phyloP scores from a whole-genome alignment of 768 basidiomycete species.

The Baorangia bicolor region DNA sequence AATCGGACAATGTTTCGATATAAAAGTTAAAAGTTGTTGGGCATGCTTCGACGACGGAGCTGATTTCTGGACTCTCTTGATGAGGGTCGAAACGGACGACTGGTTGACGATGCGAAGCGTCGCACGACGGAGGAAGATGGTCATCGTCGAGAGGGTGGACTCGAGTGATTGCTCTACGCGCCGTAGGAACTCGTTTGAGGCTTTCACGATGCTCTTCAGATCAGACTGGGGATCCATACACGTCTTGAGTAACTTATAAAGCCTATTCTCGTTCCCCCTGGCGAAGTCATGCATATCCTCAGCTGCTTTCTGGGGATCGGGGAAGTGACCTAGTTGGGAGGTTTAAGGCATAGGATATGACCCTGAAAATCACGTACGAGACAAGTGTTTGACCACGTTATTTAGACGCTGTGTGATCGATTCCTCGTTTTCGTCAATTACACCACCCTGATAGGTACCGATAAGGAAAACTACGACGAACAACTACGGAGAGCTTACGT shows the following conservation, averaged over 20 bases:
- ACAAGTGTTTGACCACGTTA: slow-evolving; percentile 52
- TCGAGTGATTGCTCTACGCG: slow-evolving; percentile 72
- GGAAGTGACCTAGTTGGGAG: slow-evolving; percentile 44
- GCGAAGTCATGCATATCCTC: slow-evolving; percentile 86
- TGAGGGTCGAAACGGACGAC: slow-evolving; percentile 78
- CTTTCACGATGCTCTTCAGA: slow-evolving; percentile 75
- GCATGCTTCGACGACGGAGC: slow-evolving; percentile 46
- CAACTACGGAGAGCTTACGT: slow-evolving; percentile 52
- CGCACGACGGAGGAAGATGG: slow-evolving; percentile 64
- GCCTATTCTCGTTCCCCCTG: slow-evolving; percentile 77
- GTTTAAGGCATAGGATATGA: background rate
- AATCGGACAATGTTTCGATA: slow-evolving; percentile 75
- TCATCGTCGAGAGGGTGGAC: slow-evolving; percentile 64
- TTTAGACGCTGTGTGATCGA: slow-evolving; percentile 54
- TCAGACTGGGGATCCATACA: slow-evolving; percentile 85
- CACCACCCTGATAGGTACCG: slow-evolving; percentile 65
- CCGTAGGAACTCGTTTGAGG: slow-evolving; percentile 76
- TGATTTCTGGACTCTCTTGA: slow-evolving; percentile 63
- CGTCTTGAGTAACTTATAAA: slow-evolving; percentile 82
- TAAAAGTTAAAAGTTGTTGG: slow-evolving; percentile 49
- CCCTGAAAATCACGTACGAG: slow-evolving; percentile 46
- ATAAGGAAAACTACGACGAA: background rate
- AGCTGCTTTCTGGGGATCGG: slow-evolving; percentile 69
- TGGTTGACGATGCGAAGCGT: slow-evolving; percentile 77
- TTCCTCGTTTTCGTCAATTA: slow-evolving; percentile 84